phyloP scores from a whole-genome alignment of 2,329 filamentous ascomycete genomes.

The Fusarium sp. region DNA sequence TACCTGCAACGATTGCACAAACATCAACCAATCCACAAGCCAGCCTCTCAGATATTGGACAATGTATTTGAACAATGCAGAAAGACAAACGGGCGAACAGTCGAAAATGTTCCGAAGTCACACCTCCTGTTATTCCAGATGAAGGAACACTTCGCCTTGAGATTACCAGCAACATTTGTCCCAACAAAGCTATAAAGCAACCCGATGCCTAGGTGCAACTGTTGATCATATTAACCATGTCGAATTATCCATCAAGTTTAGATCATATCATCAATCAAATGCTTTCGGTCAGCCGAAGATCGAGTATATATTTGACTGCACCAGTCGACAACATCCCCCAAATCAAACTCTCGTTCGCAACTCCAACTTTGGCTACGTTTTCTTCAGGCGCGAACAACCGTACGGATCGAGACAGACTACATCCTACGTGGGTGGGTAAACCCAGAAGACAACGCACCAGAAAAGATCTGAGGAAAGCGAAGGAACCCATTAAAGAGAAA shows the following conservation, averaged over 20 bases:
- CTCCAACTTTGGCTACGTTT: neutral
- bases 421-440: conserved; percentile 18
- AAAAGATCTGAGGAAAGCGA: neutral
- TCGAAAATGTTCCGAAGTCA: neutral
- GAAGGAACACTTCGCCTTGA: neutral
- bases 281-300: conserved; percentile 5
- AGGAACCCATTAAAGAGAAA: neutral
- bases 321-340: conserved; percentile 10
- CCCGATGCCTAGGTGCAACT: neutral
- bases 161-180: neutral
- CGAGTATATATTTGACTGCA: conserved; percentile 20
- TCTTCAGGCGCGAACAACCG: neutral
- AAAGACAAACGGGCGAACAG: neutral
- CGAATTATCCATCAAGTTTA: neutral
- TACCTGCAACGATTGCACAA: neutral
- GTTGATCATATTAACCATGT: neutral
- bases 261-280: neutral
- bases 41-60: neutral
- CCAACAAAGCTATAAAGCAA: conserved; percentile 10
- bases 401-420: conserved; percentile 12
- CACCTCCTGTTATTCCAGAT: neutral
- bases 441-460: neutral
- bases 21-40: neutral
- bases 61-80: neutral
- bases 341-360: conserved; percentile 25